phyloP scores from a whole-genome alignment of 2,329 filamentous ascomycete genomes.

The Dactylellina cionopaga region DNA sequence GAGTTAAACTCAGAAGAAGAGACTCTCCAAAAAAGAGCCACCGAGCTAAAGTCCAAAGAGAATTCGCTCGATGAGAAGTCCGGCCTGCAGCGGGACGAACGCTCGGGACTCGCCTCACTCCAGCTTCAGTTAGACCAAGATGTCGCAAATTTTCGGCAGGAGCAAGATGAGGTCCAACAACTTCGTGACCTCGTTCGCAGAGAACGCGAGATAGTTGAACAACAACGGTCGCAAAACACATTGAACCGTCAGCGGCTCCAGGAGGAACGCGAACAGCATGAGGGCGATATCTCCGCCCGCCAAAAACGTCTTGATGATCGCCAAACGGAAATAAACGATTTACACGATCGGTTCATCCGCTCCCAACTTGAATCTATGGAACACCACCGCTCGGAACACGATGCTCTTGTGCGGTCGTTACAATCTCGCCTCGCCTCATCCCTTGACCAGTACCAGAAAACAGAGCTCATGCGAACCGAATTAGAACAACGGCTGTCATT shows the following conservation, averaged over 20 bases:
- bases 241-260: constrained; percentile 16
- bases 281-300: not conserved
- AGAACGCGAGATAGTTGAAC: constrained; percentile 32
- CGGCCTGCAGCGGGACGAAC: not conserved
- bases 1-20: constrained; percentile 23
- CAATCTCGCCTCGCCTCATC: constrained; percentile 36
- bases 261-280: constrained; percentile 14
- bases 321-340: constrained; percentile 30
- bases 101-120: constrained; percentile 4
- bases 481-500: constrained; percentile 34
- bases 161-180: constrained; percentile 24
- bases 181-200: constrained; percentile 12
- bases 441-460: constrained; percentile 21
- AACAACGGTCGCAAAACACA: constrained; percentile 30
- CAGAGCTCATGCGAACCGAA: constrained; percentile 28
- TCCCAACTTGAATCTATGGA: constrained; percentile 45
- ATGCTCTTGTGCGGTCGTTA: constrained; percentile 27
- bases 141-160: constrained; percentile 7
- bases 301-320: constrained; percentile 30
- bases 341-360: constrained; percentile 43
- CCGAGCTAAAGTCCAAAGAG: constrained; percentile 11
- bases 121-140: constrained; percentile 17
- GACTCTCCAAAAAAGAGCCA: constrained; percentile 2
- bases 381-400: constrained; percentile 33
- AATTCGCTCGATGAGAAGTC: constrained; percentile 5